These are phyloP conservation scores for Pseudocercospora cruenta DNA, from an alignment of 2,329 filamentous ascomycete genomes.

Conservation along the genomic window DNA sequence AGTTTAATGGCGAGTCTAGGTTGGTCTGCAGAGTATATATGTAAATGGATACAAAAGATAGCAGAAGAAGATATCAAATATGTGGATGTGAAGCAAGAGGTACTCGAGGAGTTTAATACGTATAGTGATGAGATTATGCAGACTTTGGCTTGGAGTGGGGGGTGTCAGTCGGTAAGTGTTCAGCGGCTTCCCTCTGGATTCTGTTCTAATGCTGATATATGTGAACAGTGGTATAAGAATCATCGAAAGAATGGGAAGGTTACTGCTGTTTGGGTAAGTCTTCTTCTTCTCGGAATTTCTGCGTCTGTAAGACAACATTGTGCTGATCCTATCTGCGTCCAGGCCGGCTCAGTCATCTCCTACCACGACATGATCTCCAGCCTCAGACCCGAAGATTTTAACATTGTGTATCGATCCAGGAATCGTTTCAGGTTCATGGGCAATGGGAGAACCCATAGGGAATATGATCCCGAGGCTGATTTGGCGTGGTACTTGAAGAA, in stretches of 20 bases:
- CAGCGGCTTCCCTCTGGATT: too few relatives aligned
- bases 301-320: too few relatives aligned
- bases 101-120: conserved; percentile 36
- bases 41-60: conserved; percentile 37
- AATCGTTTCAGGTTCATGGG: conserved; percentile 56
- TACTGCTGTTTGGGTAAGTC: conserved; percentile 34
- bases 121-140: conserved; percentile 40
- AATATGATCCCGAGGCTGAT: conserved; percentile 34
- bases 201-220: neutral
- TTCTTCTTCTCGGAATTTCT: too few relatives aligned
- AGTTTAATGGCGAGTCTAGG: conserved; percentile 32
- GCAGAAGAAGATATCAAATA: conserved; percentile 35
- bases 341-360: conserved; percentile 31
- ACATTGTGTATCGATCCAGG: conserved; percentile 49
- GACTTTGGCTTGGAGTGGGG: conserved; percentile 37
- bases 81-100: conserved; percentile 32
- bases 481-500: conserved; percentile 32
- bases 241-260: conserved; percentile 37
- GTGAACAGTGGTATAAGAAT: conserved; percentile 34
- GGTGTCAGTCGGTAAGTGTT: conserved; percentile 31
- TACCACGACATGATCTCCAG: conserved; percentile 41
- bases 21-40: conserved; percentile 36
- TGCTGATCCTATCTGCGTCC: too few relatives aligned
- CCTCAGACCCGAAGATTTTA: conserved; percentile 54
- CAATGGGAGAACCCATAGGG: conserved; percentile 49